Base-by-base conservation (phyloP, 306 rosid species). In the Cyamopsis tetragonoloba region DNA sequence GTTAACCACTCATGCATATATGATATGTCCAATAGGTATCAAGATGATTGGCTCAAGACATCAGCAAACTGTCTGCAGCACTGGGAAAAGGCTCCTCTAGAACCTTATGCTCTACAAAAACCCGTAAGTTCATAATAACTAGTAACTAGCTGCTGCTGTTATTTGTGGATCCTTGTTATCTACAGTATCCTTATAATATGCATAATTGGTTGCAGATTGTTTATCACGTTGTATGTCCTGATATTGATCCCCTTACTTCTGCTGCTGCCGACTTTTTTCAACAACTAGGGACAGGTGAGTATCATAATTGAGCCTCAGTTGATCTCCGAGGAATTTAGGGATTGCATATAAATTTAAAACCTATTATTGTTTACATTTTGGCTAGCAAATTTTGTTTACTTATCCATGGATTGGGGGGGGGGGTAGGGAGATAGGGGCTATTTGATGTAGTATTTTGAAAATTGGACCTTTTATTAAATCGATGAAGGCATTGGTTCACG, bases 61-160 rank as follows among this genome's bases (percentile, higher is more conserved):
- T 89, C 96, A 61, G 87, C 95, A 32, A 86, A 75, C 76, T 81
- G 88, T 70, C 74, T 93, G 63, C 91, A 86, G 68, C 82, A 79
- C 61, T 93, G 98, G 98, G 98, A 93, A 81, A 93, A 93, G 85
- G 96, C 97, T 84, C 98, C 98, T 57, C 84, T 89, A 24, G 98
- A 93, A 77, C 98, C 98, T 37, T 93, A 86, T 79, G 98, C 97
- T 64, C 84, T 80, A 23, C 95, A 76, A 63, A 93, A 93, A 78
- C 96, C 93, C 22, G 98, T 88, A 84, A 73, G 92, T 79, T 81
- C n/a, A 39, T 71, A 47, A 38, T 69, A 50, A 50, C 44, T 67
- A 70, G 32, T 69, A 50, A 50, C 44, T 67, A 70, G 32, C 48
- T 32, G 30, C 46, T 49, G 43, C 68, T 55, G 68, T 74, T 30